These are phyloP conservation scores for Brassica nigra DNA, from an alignment of 345 rosid genomes.

Conservation along the genomic window DNA sequence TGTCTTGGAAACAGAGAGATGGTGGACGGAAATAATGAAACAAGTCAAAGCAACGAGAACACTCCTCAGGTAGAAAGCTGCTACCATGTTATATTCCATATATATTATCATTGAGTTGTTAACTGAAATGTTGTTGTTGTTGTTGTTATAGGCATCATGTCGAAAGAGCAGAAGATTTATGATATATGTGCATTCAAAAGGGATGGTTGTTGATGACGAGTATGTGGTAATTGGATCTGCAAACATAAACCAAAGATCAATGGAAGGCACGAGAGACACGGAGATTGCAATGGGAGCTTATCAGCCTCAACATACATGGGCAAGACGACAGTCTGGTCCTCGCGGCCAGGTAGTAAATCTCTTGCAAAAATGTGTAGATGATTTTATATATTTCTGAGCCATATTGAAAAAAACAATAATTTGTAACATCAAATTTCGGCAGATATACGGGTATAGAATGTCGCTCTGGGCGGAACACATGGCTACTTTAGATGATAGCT, in stretches of 20 bases:
- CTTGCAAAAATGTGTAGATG: not conserved
- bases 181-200: conserved; percentile 91
- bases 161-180: conserved; percentile 70
- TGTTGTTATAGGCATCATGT: conserved; percentile 50
- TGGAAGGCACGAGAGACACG: conserved; percentile 90
- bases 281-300: conserved; percentile 96
- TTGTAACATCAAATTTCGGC: not conserved
- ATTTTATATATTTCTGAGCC: too few species aligned
- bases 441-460: conserved; percentile 85
- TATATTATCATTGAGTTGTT: not conserved
- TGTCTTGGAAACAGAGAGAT: conserved; percentile 89
- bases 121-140: not conserved
- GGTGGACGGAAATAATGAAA: conserved; percentile 38
- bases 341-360: conserved; percentile 59
- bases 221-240: conserved; percentile 84
- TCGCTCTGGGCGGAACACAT: conserved; percentile 91
- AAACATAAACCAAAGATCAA: conserved; percentile 87
- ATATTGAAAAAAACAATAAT: too few species aligned
- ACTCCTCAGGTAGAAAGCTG: conserved; percentile 57
- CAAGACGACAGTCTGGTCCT: conserved; percentile 52
- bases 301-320: conserved; percentile 73
- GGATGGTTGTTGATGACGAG: conserved; percentile 93
- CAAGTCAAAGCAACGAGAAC: conserved; percentile 45
- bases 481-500: conserved; percentile 65
- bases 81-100: not conserved